Evolutionary conservation across 1,139 yeast species (phyloP).

Genomic region (Kurtzmaniella quercitrusa): DNA sequence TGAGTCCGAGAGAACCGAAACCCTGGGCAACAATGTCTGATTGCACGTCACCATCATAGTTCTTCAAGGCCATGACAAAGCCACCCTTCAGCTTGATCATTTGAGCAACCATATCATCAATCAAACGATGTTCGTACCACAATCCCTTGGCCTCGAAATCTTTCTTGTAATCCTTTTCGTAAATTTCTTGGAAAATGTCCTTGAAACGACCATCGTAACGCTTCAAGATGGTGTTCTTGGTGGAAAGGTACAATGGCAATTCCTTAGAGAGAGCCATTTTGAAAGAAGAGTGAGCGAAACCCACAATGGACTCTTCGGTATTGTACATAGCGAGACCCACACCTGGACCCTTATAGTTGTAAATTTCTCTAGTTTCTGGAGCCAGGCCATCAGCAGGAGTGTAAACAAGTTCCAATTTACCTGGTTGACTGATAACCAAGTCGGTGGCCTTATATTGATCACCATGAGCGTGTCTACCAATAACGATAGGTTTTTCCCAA

Average conservation of each 20-base stretch:
- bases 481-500: constrained; percentile 79
- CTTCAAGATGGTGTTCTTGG: constrained; percentile 78
- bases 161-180: constrained; percentile 52
- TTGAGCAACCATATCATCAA: constrained; percentile 88
- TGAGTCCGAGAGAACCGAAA: constrained; percentile 76
- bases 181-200: constrained; percentile 69
- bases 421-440: constrained; percentile 63
- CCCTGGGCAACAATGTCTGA: constrained; percentile 87
- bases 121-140: constrained; percentile 77
- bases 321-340: constrained; percentile 82
- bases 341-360: constrained; percentile 61
- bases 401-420: constrained; percentile 62
- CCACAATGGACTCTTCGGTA: constrained; percentile 74
- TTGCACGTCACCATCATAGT: constrained; percentile 85
- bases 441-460: constrained; percentile 85
- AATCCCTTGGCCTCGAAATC: constrained; percentile 64
- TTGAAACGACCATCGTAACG: constrained; percentile 80
- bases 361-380: constrained; percentile 48
- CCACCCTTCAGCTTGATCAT: constrained; percentile 86
- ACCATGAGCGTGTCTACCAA: constrained; percentile 85
- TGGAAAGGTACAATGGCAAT: constrained; percentile 65
- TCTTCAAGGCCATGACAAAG: constrained; percentile 76
- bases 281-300: constrained; percentile 77
- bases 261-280: constrained; percentile 65
- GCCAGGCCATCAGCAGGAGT: constrained; percentile 57